Base-by-base conservation (phyloP, 1,284 basidiomycete species). In the Trichosporon sp. region DNA sequence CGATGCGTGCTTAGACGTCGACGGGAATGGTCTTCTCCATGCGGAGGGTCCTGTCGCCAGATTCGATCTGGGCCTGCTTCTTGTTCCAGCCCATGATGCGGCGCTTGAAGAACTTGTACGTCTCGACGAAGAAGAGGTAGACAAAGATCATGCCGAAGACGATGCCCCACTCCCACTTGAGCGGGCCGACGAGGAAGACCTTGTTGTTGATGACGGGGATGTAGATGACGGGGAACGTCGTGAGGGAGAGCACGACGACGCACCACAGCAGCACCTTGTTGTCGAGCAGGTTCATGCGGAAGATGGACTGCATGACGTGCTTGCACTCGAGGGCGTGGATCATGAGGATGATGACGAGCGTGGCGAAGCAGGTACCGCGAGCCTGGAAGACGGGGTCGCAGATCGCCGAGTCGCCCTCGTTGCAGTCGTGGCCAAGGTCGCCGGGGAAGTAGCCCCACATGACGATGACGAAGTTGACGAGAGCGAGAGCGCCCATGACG, bases 181-280 rank as follows among this genome's bases (percentile, higher is more conserved):
- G 75, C 5, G 76, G 69, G 37, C 76, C 76, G 66, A 83, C 73
- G 43, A 80, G 77, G 78, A 84, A 84, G 59, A 82, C 84, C 48
- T 80, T 77, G 74, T 83, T 75, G 76, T 80, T 83, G 78, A 85
- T 82, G 16, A 72, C 72, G 7, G 84, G 84, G 56, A 85, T 85
- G 76, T 85, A 84, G 48, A 85, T 78, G 64, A 83, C 74, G 35
- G 82, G 83, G 79, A 83, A 84, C 31, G 79, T 80, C 19, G 76
- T 70, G 43, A 83, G 76, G 1, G 76, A 69, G 32, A 84, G 76
- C 11, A 79, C 80, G 46, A 83, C 78, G 63, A 79, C 79, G 69
- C 80, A 86, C 85, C 86, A 88, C 48, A 89, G 83, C 16, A 89
- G 83, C 51, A 88, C 81, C 74, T 86, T 87, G 82, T 90, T 89